These are phyloP conservation scores for Sextonia rubra DNA, from an alignment of 164 flowering plant genomes.

Conservation along the genomic window DNA sequence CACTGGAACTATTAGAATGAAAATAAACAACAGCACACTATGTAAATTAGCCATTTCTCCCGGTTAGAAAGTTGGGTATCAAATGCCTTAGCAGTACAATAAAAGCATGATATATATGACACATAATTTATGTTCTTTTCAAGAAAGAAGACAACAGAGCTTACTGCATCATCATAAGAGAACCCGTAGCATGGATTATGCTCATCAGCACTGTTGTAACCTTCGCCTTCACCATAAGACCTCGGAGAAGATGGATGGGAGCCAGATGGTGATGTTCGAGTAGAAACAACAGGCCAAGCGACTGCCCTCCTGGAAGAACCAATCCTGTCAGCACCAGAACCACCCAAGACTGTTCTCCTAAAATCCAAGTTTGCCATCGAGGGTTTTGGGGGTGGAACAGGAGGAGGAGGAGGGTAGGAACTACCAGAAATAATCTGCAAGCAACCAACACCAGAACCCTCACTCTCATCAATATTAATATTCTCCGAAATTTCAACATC, in stretches of 20 bases:
- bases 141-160: conserved; percentile 11
- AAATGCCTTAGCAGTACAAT: no score
- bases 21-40: no score
- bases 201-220: conserved; percentile 98
- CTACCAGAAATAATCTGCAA: conserved; percentile 30
- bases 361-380: conserved; percentile 30
- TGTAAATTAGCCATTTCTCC: no score
- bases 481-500: conserved; percentile 33
- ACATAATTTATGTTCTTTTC: no score
- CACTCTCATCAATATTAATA: conserved; percentile 28
- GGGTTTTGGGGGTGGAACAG: conserved; percentile 84
- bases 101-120: no score
- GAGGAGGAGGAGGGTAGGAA: conserved; percentile 88
- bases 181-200: conserved; percentile 69
- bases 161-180: conserved; percentile 76
- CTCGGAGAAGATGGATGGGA: conserved; percentile 93
- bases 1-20: no score
- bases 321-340: conserved; percentile 23
- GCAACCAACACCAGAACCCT: conserved; percentile 33
- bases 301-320: conserved; percentile 69
- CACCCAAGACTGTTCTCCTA: conserved; percentile 31
- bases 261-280: conserved; percentile 66
- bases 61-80: no score
- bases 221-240: conserved; percentile 79
- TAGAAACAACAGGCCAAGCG: conserved; percentile 63